Evolutionary conservation across 1,284 basidiomycete species (phyloP), one percentile per base, ranked within the genome.

Genomic region (Moesziomyces sp.): DNA sequence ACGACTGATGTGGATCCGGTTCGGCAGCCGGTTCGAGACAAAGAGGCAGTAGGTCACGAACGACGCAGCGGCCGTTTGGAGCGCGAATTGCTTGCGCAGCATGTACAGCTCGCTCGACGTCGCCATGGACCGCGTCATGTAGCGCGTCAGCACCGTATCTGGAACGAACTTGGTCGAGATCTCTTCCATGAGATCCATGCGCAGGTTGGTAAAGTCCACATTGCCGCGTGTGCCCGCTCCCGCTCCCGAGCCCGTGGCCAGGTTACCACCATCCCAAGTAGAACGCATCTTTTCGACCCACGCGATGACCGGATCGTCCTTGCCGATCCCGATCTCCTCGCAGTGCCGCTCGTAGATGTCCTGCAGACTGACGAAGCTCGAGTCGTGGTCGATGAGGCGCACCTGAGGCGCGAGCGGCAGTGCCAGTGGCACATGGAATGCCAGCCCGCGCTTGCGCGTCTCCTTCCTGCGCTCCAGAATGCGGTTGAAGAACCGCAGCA

Each of bases 281-380:
- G 65, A 67, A 9, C 80, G 60, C 79, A 84, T 79, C 73, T 84
- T 84, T 53, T 84, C 82, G 3, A 81, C 80, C 81, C 81, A 84
- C 13, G 77, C 69, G 47, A 82, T 78, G 23, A 84, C 74, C 14
- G 96, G 93, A 75, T 97, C 94, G 85, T 99, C 97, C 77, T 92
- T 89, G 9, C 90, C 89, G 73, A 96, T 89, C 16, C 92, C 91
- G 49, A 86, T 87, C 64, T 89, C 88, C 71, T 91, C 88, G 83
- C 94, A 96, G 83, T 94, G 91, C 45, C 91, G 89, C 83, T 99
- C 97, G 84, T 93, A 95, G 59, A 99, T 92, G 78, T 99, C 97
- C 71, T 93, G 93, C 61, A 99, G 86, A 21, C 91, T 91, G 76
- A 96, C 88, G 79, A 97, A 95, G 0, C 94, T 94, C 0, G 91